These are phyloP conservation scores for Viridothelium virens DNA, from an alignment of 495 filamentous ascomycete species.

Conservation along the genomic window DNA sequence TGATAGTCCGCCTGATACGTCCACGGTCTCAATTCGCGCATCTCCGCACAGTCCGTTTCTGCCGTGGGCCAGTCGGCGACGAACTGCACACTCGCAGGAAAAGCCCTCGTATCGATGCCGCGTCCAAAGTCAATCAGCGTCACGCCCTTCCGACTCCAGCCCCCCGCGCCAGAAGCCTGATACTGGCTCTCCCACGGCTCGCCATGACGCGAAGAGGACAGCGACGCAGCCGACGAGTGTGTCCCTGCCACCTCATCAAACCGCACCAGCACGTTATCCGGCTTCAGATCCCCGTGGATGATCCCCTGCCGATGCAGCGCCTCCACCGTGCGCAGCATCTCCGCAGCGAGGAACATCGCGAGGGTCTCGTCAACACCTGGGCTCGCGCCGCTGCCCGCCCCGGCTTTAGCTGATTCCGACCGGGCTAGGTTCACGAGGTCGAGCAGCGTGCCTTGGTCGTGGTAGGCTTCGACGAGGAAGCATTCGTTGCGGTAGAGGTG, in stretches of 20 bases:
- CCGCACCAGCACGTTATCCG: slow-evolving; percentile 88
- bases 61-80: slow-evolving; percentile 88
- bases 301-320: slow-evolving; percentile 70
- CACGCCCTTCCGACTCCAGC: slow-evolving; percentile 76
- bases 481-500: slow-evolving; percentile 81
- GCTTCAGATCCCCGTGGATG: slow-evolving; percentile 89
- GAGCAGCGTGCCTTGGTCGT: slow-evolving; percentile 82
- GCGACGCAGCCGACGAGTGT: neutral
- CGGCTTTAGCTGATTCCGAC: slow-evolving; percentile 47
- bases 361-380: slow-evolving; percentile 78
- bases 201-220: slow-evolving; percentile 18
- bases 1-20: slow-evolving; percentile 95
- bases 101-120: slow-evolving; percentile 85
- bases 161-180: slow-evolving; percentile 58
- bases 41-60: slow-evolving; percentile 82
- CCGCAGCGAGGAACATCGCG: slow-evolving; percentile 90
- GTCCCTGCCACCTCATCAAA: slow-evolving; percentile 47
- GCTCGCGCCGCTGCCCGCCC: slow-evolving; percentile 28
- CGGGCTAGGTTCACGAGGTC: slow-evolving; percentile 84
- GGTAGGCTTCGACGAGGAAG: slow-evolving; percentile 80
- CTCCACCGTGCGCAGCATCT: slow-evolving; percentile 85
- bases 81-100: slow-evolving; percentile 71
- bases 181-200: slow-evolving; percentile 52
- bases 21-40: slow-evolving; percentile 86
- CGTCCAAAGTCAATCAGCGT: slow-evolving; percentile 91